Evolutionary conservation across 75 land plant species (phyloP).

Genomic region (Picea glauca): DNA sequence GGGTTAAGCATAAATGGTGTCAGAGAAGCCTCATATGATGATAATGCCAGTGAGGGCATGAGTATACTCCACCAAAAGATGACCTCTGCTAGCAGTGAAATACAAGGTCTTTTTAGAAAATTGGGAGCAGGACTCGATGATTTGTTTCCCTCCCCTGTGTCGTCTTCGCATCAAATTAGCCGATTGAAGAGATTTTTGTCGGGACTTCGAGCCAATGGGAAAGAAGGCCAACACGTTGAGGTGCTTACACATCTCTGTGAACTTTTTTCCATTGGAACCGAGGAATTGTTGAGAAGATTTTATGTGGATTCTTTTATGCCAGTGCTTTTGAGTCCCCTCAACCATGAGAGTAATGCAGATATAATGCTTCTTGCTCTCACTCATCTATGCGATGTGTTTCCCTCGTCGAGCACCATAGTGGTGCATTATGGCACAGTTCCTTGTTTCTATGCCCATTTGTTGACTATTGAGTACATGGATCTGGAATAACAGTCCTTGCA

Average conservation of each 20-base stretch:
- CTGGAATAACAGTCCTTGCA: constrained; percentile 45
- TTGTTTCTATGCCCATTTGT: constrained; percentile 14
- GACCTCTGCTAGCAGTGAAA: too few species aligned
- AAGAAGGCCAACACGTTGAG: constrained; percentile 6
- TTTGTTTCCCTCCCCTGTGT: too few species aligned
- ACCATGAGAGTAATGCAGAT: constrained; percentile 17
- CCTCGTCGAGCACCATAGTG: constrained; percentile 3
- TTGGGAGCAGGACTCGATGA: neutral
- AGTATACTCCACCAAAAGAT: too few species aligned
- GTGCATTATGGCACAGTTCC: constrained; percentile 20
- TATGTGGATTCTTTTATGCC: constrained; percentile 16
- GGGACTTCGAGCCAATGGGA: neutral
- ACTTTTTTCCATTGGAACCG: constrained; percentile 16
- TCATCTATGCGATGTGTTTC: constrained; percentile 21
- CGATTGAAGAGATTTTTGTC: constrained; percentile 9
- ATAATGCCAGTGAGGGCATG: too few species aligned
- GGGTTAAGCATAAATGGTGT: too few species aligned
- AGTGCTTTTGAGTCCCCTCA: constrained; percentile 9
- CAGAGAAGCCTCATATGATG: too few species aligned
- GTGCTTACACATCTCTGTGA: constrained; percentile 20
- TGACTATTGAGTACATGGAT: constrained; percentile 22
- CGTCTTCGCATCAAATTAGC: too few species aligned
- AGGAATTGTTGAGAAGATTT: constrained; percentile 5
- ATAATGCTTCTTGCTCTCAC: constrained; percentile 21
- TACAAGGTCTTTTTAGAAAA: too few species aligned